Base-by-base conservation (phyloP, 2,329 filamentous ascomycete species). In the Periconia digitata region DNA sequence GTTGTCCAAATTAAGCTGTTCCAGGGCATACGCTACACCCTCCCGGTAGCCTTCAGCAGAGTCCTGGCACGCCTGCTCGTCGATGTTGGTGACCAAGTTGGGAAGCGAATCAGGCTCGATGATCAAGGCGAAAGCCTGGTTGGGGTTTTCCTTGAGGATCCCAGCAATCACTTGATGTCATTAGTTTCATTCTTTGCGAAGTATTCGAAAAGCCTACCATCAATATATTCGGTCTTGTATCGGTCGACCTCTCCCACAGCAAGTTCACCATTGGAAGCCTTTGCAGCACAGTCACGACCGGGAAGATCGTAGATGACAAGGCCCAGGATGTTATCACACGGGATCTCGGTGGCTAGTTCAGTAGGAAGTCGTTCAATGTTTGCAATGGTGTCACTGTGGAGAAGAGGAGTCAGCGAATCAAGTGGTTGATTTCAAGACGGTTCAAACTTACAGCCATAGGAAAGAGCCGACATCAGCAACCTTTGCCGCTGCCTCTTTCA, bases 231-330 rank as follows among this genome's bases (percentile, higher is more conserved):
- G 10, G 27, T 32, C 57, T 78, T 74, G 67, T 81, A 81, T 13
- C 76, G 73, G 22, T 67, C 71, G 38, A 76, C 63, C 51, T 83
- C 69, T 47, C 77, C 80, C 48, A 83, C 79, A 8, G 74, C 70
- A 34, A 81, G 77, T 66, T 85, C 82, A 53, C 82, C 82, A 59
- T 85, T 85, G 53, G 81, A 84, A 15, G 82, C 81, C 59, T 79
- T 72, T 38, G 82, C 82, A 15, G 82, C 77, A 58, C 82, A 85
- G 61, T 85, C 82, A 64, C 82, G 79, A 55, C 83, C 81, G 36
- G 82, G 82, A 12, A 85, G 71, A 62, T 85, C 79, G 65, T 85
- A 85, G 48, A 85, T 78, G 46, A 85, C 82, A 45, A 85, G 77
- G 18, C 75, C 74, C 2, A 75, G 71, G 45, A 75, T 74, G 45